phyloP scores from a whole-genome alignment of 164 flowering plant genomes.

The Berberis vulgaris region DNA sequence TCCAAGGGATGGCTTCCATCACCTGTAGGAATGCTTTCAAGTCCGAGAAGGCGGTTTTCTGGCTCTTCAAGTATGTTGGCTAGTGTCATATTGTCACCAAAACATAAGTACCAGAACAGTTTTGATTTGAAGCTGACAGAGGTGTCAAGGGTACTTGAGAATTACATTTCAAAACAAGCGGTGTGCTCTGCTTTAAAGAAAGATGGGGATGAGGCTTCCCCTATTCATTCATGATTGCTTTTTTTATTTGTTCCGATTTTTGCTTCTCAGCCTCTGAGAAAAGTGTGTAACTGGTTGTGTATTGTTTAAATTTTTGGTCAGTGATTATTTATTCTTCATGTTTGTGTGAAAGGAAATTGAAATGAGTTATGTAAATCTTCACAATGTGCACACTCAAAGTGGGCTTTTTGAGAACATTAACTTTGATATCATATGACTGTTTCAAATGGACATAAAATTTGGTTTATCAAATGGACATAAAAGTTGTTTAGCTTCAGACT shows the following conservation, averaged over 20 bases:
- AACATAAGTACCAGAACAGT: conserved; percentile 54
- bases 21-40: conserved; percentile 51
- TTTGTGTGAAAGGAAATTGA: background rate
- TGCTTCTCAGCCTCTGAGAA: conserved; percentile 73
- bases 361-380: background rate
- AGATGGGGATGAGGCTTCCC: conserved; percentile 53
- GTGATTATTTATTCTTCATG: conserved; percentile 1
- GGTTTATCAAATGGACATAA: too few species aligned
- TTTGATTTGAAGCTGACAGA: conserved; percentile 87
- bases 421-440: too few species aligned
- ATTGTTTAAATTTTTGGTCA: conserved; percentile 1
- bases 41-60: conserved; percentile 79
- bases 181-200: conserved; percentile 61
- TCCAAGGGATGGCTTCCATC: conserved; percentile 29
- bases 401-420: background rate
- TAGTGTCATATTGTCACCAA: conserved; percentile 33
- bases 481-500: too few species aligned
- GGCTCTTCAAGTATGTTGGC: conserved; percentile 41
- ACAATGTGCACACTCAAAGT: background rate
- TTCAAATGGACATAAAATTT: too few species aligned
- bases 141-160: conserved; percentile 82
- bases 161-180: conserved; percentile 77
- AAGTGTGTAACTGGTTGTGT: background rate
- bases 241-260: background rate
- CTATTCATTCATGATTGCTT: conserved; percentile 46